Evolutionary conservation across 2,329 filamentous ascomycete species (phyloP).

Genomic region (Hymenoscyphus linearis): DNA sequence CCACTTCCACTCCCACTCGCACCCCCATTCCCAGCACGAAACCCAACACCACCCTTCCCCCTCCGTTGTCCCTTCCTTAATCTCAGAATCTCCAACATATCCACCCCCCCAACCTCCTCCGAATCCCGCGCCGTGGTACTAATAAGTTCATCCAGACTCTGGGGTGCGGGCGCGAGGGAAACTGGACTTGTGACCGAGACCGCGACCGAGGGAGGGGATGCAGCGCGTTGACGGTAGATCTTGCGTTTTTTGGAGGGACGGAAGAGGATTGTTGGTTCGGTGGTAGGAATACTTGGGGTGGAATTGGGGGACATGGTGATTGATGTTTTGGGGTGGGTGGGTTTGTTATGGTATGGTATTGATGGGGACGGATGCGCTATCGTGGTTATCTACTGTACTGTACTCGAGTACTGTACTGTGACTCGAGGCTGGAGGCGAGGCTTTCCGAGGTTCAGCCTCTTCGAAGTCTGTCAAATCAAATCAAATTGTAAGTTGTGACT

Average conservation of each 20-base stretch:
- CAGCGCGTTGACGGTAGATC: conserved; percentile 47
- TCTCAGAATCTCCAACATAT: conserved; percentile 47
- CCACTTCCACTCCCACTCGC: conserved; percentile 5
- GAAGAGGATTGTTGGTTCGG: conserved; percentile 35
- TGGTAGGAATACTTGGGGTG: background rate
- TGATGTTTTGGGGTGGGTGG: too few species aligned
- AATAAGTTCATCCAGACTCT: conserved; percentile 31
- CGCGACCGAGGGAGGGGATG: too few species aligned
- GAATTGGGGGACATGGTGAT: conserved; percentile 8
- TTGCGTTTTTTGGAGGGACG: conserved; percentile 56
- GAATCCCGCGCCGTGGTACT: conserved; percentile 12
- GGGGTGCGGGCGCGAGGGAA: conserved; percentile 7
- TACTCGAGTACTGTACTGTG: too few species aligned
- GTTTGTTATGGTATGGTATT: too few species aligned
- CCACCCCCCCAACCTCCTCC: conserved; percentile 30
- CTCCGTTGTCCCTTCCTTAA: conserved; percentile 45
- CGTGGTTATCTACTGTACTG: too few species aligned
- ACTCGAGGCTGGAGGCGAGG: background rate
- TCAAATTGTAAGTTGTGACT: too few species aligned
- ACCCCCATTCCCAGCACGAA: conserved; percentile 33
- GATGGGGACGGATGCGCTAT: too few species aligned
- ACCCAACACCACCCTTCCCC: conserved; percentile 51
- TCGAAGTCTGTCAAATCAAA: background rate
- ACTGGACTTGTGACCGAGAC: conserved; percentile 10
- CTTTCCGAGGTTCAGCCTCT: background rate